phyloP scores from a whole-genome alignment of 225 moss, liverwort and hornwort species.

The Marchantia polymorpha region DNA sequence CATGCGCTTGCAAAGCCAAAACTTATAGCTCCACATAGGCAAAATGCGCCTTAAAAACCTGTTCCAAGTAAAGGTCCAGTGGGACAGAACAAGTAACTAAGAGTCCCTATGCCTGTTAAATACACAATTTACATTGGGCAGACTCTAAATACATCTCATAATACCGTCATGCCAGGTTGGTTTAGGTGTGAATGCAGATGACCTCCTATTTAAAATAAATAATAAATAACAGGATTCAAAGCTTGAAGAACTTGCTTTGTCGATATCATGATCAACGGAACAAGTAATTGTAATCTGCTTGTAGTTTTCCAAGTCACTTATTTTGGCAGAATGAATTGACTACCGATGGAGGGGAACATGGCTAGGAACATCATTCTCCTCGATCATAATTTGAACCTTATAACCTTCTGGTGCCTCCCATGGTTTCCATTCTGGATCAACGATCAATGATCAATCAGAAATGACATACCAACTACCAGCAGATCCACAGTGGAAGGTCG shows the following conservation, averaged over 20 bases:
- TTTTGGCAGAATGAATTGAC: background rate
- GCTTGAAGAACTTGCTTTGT: background rate
- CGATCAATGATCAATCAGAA: background rate
- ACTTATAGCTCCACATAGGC: background rate
- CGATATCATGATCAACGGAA: background rate
- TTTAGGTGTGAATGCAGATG: background rate
- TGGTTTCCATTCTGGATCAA: slow-evolving; percentile 83
- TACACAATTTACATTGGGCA: slow-evolving; percentile 4
- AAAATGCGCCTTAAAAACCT: background rate
- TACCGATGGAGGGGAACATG: slow-evolving; percentile 75
- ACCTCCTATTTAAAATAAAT: background rate
- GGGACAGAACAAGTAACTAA: background rate
- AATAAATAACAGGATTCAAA: background rate
- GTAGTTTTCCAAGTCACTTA: background rate
- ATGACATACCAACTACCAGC: background rate
- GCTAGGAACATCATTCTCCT: slow-evolving; percentile 67
- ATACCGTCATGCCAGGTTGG: slow-evolving; percentile 2
- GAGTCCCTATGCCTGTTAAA: background rate
- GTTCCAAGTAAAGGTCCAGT: background rate
- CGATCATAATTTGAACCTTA: slow-evolving; percentile 72
- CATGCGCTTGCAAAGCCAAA: background rate
- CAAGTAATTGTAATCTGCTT: background rate
- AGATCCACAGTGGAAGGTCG: background rate
- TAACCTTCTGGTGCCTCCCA: slow-evolving; percentile 91
- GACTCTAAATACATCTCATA: background rate